phyloP scores from a whole-genome alignment of 106 monocot species.

The Dioscorea alata region DNA sequence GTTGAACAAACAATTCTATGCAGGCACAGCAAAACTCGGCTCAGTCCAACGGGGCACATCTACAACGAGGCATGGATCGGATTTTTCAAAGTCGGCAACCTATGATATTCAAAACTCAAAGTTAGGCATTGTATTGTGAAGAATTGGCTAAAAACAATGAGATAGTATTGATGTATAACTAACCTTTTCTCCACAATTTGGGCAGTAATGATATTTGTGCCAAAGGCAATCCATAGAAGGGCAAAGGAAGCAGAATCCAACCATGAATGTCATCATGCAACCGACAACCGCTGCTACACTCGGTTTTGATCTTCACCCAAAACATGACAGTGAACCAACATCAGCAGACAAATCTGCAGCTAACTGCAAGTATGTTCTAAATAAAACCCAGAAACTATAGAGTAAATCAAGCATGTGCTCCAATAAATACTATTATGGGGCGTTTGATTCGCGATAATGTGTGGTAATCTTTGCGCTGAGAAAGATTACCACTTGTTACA shows the following conservation, averaged over 20 bases:
- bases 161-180: background rate
- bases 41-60: constrained; percentile 59
- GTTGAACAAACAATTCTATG: constrained; percentile 12
- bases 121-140: background rate
- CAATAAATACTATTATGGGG: too few species aligned
- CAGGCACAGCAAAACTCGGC: constrained; percentile 77
- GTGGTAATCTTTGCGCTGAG: too few species aligned
- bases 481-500: too few species aligned
- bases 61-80: constrained; percentile 70
- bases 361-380: too few species aligned
- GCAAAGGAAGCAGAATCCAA: constrained; percentile 90
- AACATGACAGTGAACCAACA: background rate
- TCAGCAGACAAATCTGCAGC: too few species aligned
- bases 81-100: constrained; percentile 83
- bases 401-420: too few species aligned
- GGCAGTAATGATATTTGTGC: constrained; percentile 97
- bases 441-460: too few species aligned
- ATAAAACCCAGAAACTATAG: too few species aligned
- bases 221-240: constrained; percentile 94
- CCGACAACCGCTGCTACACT: constrained; percentile 84
- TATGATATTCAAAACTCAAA: constrained; percentile 8
- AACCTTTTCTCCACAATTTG: constrained; percentile 78
- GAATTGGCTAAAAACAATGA: background rate
- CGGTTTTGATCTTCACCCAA: constrained; percentile 60
- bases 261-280: constrained; percentile 94